These are phyloP conservation scores for Daldinia caldariorum DNA, from an alignment of 495 filamentous ascomycete genomes.

Conservation along the genomic window DNA sequence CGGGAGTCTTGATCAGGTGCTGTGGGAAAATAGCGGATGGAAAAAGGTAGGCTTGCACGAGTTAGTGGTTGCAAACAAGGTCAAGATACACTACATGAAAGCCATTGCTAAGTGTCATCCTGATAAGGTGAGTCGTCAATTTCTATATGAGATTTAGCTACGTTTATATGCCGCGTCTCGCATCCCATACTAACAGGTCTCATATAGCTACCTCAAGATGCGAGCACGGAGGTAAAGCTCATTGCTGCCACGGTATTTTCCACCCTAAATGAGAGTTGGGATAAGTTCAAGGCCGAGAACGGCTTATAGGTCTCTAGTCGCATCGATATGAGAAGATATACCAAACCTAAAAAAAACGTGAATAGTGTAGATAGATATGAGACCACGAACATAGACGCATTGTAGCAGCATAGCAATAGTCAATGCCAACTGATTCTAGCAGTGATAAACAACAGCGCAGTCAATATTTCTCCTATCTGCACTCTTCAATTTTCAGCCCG, in stretches of 20 bases:
- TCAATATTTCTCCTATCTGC: too few species aligned
- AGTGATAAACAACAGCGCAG: too few species aligned
- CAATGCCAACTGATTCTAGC: background rate
- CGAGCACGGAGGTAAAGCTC: slow-evolving; percentile 94
- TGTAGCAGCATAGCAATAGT: background rate
- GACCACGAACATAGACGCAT: slow-evolving; percentile 25
- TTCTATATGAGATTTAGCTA: slow-evolving; percentile 6
- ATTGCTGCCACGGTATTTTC: slow-evolving; percentile 91
- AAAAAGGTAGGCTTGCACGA: slow-evolving; percentile 96
- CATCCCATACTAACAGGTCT: slow-evolving; percentile 32
- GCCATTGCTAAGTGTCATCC: slow-evolving; percentile 98
- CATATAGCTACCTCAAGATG: slow-evolving; percentile 79
- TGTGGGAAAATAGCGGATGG: slow-evolving; percentile 94
- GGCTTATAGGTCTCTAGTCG: slow-evolving; percentile 60
- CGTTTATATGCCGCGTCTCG: slow-evolving; percentile 10
- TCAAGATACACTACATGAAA: slow-evolving; percentile 99
- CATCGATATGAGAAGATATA: background rate
- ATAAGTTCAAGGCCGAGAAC: slow-evolving; percentile 95
- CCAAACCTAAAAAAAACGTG: background rate
- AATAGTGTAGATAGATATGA: slow-evolving; percentile 34
- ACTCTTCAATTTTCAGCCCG: background rate
- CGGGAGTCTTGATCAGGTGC: slow-evolving; percentile 85
- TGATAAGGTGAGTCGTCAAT: slow-evolving; percentile 80
- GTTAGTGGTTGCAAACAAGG: slow-evolving; percentile 86
- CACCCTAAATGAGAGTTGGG: slow-evolving; percentile 96